These are phyloP conservation scores for grape (Vitis vinifera) DNA, from an alignment of 164 flowering plant species.

Conservation along the genomic window ASM3070453v1 NC_081823.1:22225501-22226000, in stretches of 20 bases:
- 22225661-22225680: too few relatives aligned
- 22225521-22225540: too few relatives aligned
- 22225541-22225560: too few relatives aligned
- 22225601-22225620: too few relatives aligned
- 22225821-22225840: conserved; percentile 58
- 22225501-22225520: too few relatives aligned
- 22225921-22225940: conserved; percentile 54
- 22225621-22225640: too few relatives aligned
- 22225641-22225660: too few relatives aligned
- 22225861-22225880: conserved; percentile 58
- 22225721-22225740: neutral
- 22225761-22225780: conserved; percentile 97
- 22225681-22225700: too few relatives aligned
- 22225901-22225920: conserved; percentile 65
- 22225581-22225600: too few relatives aligned
- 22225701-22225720: neutral
- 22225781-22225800: conserved; percentile 84
- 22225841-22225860: conserved; percentile 61
- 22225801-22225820: conserved; percentile 68
- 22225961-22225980: conserved; percentile 5
- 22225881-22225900: conserved; percentile 78
- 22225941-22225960: conserved; percentile 55
- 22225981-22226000: neutral
- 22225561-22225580: too few relatives aligned
- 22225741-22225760: too few relatives aligned